Base-by-base conservation (phyloP, 371 early-diverging fungal species). In the Parasitella parasitica region DNA sequence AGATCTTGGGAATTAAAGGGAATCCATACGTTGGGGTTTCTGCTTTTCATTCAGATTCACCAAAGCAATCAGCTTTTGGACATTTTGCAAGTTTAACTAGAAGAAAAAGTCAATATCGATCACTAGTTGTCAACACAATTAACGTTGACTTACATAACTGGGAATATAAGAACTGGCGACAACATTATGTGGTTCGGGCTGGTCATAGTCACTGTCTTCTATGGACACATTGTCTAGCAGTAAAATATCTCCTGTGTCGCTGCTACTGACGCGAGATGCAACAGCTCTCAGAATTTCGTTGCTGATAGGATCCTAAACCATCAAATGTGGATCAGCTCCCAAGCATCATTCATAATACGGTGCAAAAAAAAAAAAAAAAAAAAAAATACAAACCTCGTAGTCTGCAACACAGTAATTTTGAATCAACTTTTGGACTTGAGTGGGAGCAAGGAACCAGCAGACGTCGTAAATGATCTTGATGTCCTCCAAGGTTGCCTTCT, bases 381-480 rank as follows among this genome's bases (percentile, higher is more conserved):
- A 16, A n/a, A 9, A 28, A 12, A 32, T 6, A 30, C 37, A 55
- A 62, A 82, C 86, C 71, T 92, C 91, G 70, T 91, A 92, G 67
- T 92, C 91, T 9, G 88, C 84, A 46, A 87, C 86, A 54, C 78
- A 83, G 72, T 91, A 93, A 70, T 83, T 86, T 52, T 91, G 87
- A 54, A 98, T 88, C 43, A 99, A 75, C 80, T 97, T 97, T 75
- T 95, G 94, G 67, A 97, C 91, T 79, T 97, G 97, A 3, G 93
- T 89, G 3, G 95, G 91, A 59, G 94, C 94, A 63, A 98, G 79
- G 72, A 94, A 76, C 88, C 93, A 94, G 79, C 97, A 97, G 48
- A 95, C 94, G 69, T 96, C 97, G 57, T 95, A 95, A 66, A 98
- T 93, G 46, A 91, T 94, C 69, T 95, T 94, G 50, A 97, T 90